Base-by-base conservation (phyloP, 805 yeast genomes). In the Clavispora asparagi region DNA sequence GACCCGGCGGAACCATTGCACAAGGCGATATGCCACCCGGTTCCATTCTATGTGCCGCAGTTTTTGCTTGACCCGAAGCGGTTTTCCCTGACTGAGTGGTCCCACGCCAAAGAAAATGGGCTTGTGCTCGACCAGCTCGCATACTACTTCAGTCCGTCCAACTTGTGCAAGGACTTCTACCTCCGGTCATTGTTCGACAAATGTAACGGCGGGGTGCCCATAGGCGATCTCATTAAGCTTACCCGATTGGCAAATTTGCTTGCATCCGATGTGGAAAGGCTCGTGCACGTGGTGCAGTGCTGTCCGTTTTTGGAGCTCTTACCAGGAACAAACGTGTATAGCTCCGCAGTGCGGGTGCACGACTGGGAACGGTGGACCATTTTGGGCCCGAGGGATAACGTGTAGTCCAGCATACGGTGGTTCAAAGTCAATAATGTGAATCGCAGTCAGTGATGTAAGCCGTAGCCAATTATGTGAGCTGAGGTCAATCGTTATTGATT, bases 61-160 rank as follows among this genome's bases (percentile, higher is more conserved):
- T 33, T 33, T 11, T 33, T 33, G 25, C 23, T 33, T 23, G 37
- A 33, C 25, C 37, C 37, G 5, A 2, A 1, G 7, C 37, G 37
- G 25, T 33, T 33, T 10, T 7, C 37, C 6, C 25, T 7, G 37
- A 33, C 25, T 10, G 37, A 33, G 13, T 33, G 37, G 37, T 33
- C 37, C 6, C 25, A 37, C 41, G 37, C 31, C 41, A 55, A 33
- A 11, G 37, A 33, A 9, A 27, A 26, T 8, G 41, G 30, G 25
- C 25, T 27, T 2, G 41, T 52, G 13, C 48, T 37, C 40, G 40
- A 46, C n/a, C 62, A 58, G 48, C 36, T 60, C 12, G 46, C 43
- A 10, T 57, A 59, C 41, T 60, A 60, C 46, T 58, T 61, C 32
- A 60, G 63, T 9, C 47, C 54, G 2, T 54, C 57, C 30, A 61